Conservation (phyloP, 345 rosid species). For the Mercurialis annua region DNA sequence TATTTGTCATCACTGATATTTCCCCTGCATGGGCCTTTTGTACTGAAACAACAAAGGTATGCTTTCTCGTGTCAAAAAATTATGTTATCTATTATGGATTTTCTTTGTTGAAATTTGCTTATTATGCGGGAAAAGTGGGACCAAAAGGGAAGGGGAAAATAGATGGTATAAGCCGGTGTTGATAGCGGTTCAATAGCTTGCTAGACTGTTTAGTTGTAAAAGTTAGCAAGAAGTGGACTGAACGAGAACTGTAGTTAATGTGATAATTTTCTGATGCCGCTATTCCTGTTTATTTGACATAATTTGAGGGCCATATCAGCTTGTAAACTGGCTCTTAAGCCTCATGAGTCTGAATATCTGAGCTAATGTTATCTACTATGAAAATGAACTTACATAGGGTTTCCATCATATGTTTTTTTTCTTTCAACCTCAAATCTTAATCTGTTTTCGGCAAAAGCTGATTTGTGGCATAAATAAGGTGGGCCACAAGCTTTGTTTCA, state of each 20-base stretch:
- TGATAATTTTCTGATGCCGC: no score
- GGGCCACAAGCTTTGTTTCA: neutral
- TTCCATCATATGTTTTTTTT: neutral
- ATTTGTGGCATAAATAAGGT: neutral
- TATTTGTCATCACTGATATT: conserved; percentile 71
- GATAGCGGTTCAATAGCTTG: no score
- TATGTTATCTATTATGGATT: neutral
- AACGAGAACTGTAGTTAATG: no score
- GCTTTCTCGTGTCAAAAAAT: neutral
- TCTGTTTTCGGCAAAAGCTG: neutral
- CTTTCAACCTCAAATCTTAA: neutral
- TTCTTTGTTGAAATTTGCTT: neutral
- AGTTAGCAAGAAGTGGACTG: no score
- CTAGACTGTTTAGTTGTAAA: no score
- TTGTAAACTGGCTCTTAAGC: no score
- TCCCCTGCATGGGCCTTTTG: conserved; percentile 85
- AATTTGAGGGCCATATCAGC: no score
- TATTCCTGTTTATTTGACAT: no score
- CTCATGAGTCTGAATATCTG: no score
- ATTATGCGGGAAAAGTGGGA: neutral
- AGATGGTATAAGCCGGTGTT: no score
- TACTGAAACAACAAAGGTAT: conserved; percentile 81
- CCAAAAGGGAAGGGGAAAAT: no score
- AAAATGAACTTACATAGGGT: neutral
- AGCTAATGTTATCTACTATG: neutral